A percentile compares a stretch with the other conserved stretches of the same genome.
Conservation (phyloP, 176 grass and related monocot species). For the Aegilops bicornis region DNA sequence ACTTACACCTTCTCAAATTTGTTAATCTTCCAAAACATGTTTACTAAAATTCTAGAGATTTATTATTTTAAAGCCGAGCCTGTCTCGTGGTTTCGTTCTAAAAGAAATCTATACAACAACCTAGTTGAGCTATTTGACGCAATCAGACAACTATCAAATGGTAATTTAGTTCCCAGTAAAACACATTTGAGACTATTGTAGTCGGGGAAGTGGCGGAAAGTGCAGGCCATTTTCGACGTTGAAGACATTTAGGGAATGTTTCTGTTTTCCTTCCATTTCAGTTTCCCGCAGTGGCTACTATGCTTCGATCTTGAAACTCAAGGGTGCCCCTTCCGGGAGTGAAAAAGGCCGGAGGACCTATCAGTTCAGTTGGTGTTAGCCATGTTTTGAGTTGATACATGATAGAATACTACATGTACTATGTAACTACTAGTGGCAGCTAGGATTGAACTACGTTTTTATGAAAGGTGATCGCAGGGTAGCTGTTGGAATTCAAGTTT, state of each 20-base stretch:
- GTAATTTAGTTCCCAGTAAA: background rate
- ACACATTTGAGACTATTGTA: background rate
- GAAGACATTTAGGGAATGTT: background rate
- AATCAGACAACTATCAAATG: background rate
- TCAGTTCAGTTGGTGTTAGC: no score
- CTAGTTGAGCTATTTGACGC: background rate
- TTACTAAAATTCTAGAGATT: background rate
- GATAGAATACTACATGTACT: background rate
- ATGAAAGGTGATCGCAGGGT: background rate
- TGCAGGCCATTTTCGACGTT: constrained; percentile 4
- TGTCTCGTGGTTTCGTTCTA: background rate
- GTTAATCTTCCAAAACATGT: background rate
- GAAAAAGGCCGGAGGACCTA: no score
- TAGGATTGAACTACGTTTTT: background rate
- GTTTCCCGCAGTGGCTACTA: background rate
- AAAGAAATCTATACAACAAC: background rate
- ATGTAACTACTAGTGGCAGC: background rate
- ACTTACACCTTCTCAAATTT: constrained; percentile 28
- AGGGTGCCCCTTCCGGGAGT: background rate
- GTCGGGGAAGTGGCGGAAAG: background rate
- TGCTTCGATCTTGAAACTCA: background rate
- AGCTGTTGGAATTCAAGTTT: background rate
- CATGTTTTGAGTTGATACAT: background rate
- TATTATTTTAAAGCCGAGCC: no score
- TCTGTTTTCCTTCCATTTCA: background rate